Percentiles rank a stretch among this genome's conserved stretches.
Evolutionary conservation across 306 rosid genomes (phyloP).

Genomic region (Pyrus bretschneideri): DNA sequence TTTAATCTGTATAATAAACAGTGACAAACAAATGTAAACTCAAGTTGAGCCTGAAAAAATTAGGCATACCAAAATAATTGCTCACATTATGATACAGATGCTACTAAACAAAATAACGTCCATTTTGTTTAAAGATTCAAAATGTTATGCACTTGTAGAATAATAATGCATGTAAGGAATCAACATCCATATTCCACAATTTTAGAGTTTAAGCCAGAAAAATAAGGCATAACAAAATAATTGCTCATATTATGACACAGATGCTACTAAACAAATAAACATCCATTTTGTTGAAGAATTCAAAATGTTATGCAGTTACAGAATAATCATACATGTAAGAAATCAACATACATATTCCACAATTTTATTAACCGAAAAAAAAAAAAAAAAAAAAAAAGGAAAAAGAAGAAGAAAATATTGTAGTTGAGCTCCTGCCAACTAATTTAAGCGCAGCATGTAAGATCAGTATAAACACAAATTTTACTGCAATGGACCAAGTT

Average conservation of each 20-base stretch:
- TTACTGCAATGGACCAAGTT: neutral
- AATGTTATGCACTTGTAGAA: too few relatives aligned
- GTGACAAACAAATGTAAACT: neutral
- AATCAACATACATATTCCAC: too few relatives aligned
- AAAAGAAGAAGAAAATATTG: too few relatives aligned
- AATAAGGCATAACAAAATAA: neutral
- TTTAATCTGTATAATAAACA: slow-evolving; percentile 55
- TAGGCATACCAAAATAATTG: neutral
- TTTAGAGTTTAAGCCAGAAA: neutral
- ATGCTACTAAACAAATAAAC: neutral
- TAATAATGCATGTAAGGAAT: too few relatives aligned
- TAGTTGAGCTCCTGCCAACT: too few relatives aligned
- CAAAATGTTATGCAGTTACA: too few relatives aligned
- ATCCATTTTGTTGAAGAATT: neutral
- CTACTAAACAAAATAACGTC: neutral
- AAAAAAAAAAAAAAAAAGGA: too few relatives aligned
- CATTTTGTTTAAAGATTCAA: neutral
- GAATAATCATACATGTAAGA: too few relatives aligned
- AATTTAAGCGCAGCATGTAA: neutral
- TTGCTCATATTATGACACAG: neutral
- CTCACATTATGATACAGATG: neutral
- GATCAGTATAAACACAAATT: neutral
- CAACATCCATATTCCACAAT: too few relatives aligned
- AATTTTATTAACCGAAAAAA: too few relatives aligned
- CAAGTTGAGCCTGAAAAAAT: neutral